Evolutionary conservation across 192 early-diverging fungal species (phyloP).

Genomic region (Backusella sp.): DNA sequence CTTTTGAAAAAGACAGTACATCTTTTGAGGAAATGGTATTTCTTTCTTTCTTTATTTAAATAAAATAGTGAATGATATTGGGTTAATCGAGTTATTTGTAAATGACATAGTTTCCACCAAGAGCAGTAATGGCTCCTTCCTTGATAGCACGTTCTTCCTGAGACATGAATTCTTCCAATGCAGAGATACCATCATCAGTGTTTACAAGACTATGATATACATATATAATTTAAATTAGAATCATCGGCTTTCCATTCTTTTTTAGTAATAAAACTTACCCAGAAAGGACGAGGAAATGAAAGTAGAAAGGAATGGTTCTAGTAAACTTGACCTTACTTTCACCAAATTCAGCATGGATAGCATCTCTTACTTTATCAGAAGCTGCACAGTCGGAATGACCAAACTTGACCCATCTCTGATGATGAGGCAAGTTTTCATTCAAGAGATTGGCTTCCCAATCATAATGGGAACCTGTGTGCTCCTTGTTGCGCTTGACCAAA

Average conservation of each 20-base stretch:
- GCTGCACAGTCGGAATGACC: neutral
- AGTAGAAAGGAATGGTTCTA: neutral
- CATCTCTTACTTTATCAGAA: neutral
- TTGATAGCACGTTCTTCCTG: slow-evolving; percentile 3
- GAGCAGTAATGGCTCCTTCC: neutral
- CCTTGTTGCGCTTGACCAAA: neutral
- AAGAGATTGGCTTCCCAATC: neutral
- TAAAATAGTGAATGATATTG: neutral
- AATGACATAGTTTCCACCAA: neutral
- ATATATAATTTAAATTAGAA: neutral
- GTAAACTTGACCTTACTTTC: neutral
- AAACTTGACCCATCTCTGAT: neutral
- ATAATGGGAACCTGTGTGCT: neutral
- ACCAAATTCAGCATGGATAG: slow-evolving; percentile 5
- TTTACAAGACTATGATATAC: neutral
- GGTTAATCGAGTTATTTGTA: neutral
- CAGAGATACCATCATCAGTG: neutral
- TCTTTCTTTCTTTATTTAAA: neutral
- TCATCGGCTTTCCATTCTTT: neutral
- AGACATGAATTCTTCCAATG: neutral
- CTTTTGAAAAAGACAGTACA: no score
- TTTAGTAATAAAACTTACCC: neutral
- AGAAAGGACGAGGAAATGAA: neutral
- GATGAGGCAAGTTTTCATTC: neutral
- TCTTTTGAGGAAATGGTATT: no score